Conservation (phyloP, 805 yeast species). For the Schwanniomyces vanrijiae region DNA sequence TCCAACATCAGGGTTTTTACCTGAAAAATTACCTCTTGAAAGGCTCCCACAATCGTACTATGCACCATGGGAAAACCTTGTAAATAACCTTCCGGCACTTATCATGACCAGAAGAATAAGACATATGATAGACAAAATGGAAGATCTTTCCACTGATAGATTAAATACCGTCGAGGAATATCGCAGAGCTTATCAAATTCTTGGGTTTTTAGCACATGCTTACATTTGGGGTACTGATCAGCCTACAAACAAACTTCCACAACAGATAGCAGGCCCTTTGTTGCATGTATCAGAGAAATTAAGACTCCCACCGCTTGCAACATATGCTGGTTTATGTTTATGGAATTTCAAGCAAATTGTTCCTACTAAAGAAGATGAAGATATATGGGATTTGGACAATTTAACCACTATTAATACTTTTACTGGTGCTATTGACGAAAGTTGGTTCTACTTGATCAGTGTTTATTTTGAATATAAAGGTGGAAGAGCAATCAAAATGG, state of each 20-base stretch:
- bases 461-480: constrained; percentile 85
- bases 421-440: constrained; percentile 88
- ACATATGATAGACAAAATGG: constrained; percentile 60
- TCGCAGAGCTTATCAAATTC: constrained; percentile 78
- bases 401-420: constrained; percentile 79
- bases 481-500: constrained; percentile 65
- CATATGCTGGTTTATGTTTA: constrained; percentile 82
- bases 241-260: constrained; percentile 66
- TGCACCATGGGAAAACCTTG: constrained; percentile 76
- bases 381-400: constrained; percentile 58
- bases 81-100: constrained; percentile 66
- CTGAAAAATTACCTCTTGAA: constrained; percentile 61
- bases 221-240: constrained; percentile 81
- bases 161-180: constrained; percentile 49
- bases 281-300: constrained; percentile 55
- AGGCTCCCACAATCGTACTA: constrained; percentile 62
- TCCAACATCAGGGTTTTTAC: constrained; percentile 74
- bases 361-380: constrained; percentile 35
- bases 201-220: constrained; percentile 83
- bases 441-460: constrained; percentile 90
- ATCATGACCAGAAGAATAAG: constrained; percentile 66
- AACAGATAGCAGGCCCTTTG: constrained; percentile 69
- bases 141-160: constrained; percentile 50
- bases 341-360: constrained; percentile 80
- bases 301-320: constrained; percentile 81